Conservation (phyloP, 805 yeast genomes). For the Yarrowia sp. region DNA sequence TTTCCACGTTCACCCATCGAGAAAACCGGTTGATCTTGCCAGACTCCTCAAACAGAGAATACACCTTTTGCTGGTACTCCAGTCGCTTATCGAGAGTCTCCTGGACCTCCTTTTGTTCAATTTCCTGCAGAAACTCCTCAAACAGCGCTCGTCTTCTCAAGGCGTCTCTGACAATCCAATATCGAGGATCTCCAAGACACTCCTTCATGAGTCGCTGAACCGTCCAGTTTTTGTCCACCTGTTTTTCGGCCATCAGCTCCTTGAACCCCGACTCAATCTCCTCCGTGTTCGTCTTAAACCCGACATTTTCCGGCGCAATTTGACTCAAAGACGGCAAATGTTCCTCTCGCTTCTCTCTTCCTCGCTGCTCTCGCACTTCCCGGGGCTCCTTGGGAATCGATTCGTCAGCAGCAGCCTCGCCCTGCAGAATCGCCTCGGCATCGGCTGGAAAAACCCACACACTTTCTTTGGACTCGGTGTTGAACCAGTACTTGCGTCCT, state of each 20-base stretch:
- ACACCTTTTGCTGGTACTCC: slow-evolving; percentile 63
- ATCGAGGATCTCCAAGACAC: slow-evolving; percentile 65
- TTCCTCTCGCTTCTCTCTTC: slow-evolving; percentile 6
- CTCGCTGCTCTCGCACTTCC: slow-evolving; percentile 15
- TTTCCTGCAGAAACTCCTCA: slow-evolving; percentile 60
- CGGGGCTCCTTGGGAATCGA: slow-evolving; percentile 6
- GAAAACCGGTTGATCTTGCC: slow-evolving; percentile 58
- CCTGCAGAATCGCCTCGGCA: slow-evolving; percentile 48
- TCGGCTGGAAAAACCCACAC: slow-evolving; percentile 82
- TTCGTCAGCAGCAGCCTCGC: slow-evolving; percentile 2
- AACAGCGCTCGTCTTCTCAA: slow-evolving; percentile 64
- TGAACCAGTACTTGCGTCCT: slow-evolving; percentile 74
- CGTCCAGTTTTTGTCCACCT: slow-evolving; percentile 78
- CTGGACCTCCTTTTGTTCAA: slow-evolving; percentile 59
- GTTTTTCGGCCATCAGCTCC: slow-evolving; percentile 59
- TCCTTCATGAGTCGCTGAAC: slow-evolving; percentile 68
- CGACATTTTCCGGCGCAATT: slow-evolving; percentile 36
- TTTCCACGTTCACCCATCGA: slow-evolving; percentile 67
- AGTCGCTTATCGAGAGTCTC: slow-evolving; percentile 59
- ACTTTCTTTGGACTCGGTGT: slow-evolving; percentile 66
- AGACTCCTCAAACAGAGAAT: slow-evolving; percentile 54
- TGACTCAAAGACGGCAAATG: background rate
- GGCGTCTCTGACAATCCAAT: slow-evolving; percentile 72
- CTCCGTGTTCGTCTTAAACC: background rate
- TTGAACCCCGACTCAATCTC: slow-evolving; percentile 56